Percentiles rank a stretch among this genome's conserved stretches.
phyloP scores from a whole-genome alignment of 306 rosid species.

The Ormosia semicastrata region DNA sequence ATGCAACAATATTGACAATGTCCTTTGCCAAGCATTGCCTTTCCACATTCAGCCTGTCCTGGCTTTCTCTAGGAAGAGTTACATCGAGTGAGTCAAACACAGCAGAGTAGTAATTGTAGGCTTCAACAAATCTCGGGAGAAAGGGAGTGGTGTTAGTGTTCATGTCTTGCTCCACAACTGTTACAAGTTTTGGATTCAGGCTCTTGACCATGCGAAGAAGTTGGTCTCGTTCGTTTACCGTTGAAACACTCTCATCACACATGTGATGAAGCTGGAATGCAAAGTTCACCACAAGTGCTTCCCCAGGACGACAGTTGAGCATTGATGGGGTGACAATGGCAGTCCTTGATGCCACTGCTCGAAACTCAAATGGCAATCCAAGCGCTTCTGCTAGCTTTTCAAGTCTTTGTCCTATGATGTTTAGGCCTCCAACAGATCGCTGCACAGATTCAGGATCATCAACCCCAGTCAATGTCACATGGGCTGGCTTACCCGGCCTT shows the following conservation, averaged over 20 bases:
- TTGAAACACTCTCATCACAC: conserved; percentile 92
- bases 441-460: conserved; percentile 95
- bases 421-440: conserved; percentile 82
- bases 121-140: conserved; percentile 67
- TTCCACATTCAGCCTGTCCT: conserved; percentile 88
- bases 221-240: conserved; percentile 74
- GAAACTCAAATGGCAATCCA: conserved; percentile 69
- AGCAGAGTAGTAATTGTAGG: conserved; percentile 77
- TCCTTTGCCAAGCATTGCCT: conserved; percentile 90
- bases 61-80: conserved; percentile 90
- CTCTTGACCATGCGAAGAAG: conserved; percentile 88
- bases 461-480: conserved; percentile 74
- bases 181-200: conserved; percentile 84
- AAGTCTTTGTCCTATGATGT: conserved; percentile 75
- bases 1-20: conserved; percentile 82
- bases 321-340: conserved; percentile 63
- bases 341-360: conserved; percentile 66
- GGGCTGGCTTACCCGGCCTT: conserved; percentile 56
- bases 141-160: conserved; percentile 90
- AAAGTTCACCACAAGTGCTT: conserved; percentile 80
- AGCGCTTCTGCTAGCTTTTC: conserved; percentile 76
- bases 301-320: conserved; percentile 72
- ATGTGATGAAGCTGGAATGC: conserved; percentile 96
- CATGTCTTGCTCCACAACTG: conserved; percentile 93
- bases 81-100: conserved; percentile 90